Conservation (phyloP, 2,329 filamentous ascomycete genomes). For the Rutstroemia sp. region DNA sequence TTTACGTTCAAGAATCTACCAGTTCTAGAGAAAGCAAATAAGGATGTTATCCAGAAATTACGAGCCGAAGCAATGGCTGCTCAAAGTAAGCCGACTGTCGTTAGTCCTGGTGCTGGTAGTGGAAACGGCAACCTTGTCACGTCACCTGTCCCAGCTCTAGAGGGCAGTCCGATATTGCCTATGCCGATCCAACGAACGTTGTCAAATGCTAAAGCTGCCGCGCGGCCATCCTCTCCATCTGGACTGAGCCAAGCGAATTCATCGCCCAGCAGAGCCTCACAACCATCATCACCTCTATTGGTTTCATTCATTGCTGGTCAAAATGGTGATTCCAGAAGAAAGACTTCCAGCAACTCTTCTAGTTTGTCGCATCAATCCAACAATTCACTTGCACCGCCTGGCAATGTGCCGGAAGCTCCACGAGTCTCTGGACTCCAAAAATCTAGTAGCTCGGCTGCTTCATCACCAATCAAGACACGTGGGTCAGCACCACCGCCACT, state of each 20-base stretch:
- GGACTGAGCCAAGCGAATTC: constrained; percentile 71
- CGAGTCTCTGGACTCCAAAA: constrained; percentile 56
- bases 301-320: constrained; percentile 89
- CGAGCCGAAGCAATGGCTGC: constrained; percentile 78
- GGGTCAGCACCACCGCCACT: constrained; percentile 38
- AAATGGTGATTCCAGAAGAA: constrained; percentile 69
- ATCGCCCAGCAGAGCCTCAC: constrained; percentile 79
- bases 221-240: constrained; percentile 82
- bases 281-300: constrained; percentile 83
- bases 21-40: constrained; percentile 95
- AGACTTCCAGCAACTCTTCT: constrained; percentile 86
- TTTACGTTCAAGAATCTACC: constrained; percentile 97
- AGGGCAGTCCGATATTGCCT: constrained; percentile 77
- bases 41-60: constrained; percentile 95
- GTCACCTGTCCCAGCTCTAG: constrained; percentile 63
- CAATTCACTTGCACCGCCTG: constrained; percentile 57
- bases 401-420: constrained; percentile 64
- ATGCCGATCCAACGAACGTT: constrained; percentile 75
- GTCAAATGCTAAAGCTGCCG: constrained; percentile 71
- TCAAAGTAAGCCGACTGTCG: constrained; percentile 42
- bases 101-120: constrained; percentile 17
- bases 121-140: constrained; percentile 19
- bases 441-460: constrained; percentile 44
- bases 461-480: constrained; percentile 51
- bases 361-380: constrained; percentile 73